A percentile compares a stretch with the other conserved stretches of the same genome.
Evolutionary conservation across 306 rosid genomes (phyloP).

Genomic region (Casuarina cunninghamiana): DNA sequence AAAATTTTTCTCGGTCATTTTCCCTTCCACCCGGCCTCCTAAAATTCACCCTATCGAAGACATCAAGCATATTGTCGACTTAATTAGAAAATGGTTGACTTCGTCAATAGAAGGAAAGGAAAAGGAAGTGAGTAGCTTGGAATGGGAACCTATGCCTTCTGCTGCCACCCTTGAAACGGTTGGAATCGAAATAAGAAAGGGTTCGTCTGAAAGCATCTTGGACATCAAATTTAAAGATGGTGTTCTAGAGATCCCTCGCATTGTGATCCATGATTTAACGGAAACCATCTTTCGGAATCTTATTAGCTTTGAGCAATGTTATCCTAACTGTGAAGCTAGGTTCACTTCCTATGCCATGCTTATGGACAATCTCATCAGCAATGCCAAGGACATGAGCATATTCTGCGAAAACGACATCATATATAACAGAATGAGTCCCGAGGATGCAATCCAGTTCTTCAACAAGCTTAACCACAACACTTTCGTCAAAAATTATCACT

Average conservation of each 20-base stretch:
- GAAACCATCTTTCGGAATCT: slow-evolving; percentile 17
- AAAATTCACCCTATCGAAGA: neutral
- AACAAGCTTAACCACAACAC: neutral
- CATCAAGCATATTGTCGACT: slow-evolving; percentile 17
- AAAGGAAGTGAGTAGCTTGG: too few relatives aligned
- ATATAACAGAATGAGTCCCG: slow-evolving; percentile 2
- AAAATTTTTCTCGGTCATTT: neutral
- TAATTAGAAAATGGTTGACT: neutral
- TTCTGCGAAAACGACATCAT: slow-evolving; percentile 6
- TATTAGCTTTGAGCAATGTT: slow-evolving; percentile 19
- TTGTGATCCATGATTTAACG: slow-evolving; percentile 19
- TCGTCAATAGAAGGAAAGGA: neutral
- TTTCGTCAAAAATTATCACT: neutral
- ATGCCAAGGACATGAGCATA: neutral
- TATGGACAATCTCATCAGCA: slow-evolving; percentile 21
- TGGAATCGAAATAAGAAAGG: slow-evolving; percentile 1
- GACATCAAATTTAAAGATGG: slow-evolving; percentile 5
- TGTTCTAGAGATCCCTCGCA: neutral
- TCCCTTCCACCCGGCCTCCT: neutral
- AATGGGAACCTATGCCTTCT: neutral
- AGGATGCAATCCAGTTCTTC: slow-evolving; percentile 12
- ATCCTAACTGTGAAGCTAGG: neutral
- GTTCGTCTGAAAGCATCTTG: neutral
- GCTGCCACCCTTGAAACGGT: slow-evolving; percentile 1
- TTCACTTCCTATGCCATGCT: slow-evolving; percentile 26